These are phyloP conservation scores for Geotrichum carabidarum DNA, from an alignment of 1,139 yeast species.

Conservation along the genomic window DNA sequence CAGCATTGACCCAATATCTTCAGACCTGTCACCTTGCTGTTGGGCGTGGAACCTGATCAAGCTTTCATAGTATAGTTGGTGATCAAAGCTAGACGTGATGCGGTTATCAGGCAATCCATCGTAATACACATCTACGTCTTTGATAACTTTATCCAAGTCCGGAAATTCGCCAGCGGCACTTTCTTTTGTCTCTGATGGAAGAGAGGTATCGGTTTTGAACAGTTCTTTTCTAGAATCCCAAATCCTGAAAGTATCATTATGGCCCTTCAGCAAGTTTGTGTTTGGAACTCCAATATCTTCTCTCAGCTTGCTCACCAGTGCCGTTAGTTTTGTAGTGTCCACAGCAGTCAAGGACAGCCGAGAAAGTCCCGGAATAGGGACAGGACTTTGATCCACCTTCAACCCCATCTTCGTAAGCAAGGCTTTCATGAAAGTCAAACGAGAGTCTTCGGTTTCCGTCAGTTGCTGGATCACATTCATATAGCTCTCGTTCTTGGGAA, in stretches of 20 bases:
- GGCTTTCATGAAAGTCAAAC: constrained; percentile 54
- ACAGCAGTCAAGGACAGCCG: constrained; percentile 50
- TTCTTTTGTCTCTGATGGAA: background rate
- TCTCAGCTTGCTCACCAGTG: constrained; percentile 35
- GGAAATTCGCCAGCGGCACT: background rate
- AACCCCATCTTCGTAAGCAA: constrained; percentile 60
- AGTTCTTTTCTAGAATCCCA: constrained; percentile 13
- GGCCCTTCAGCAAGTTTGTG: constrained; percentile 11
- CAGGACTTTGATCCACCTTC: constrained; percentile 50
- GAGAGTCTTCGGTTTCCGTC: constrained; percentile 42
- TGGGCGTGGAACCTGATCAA: constrained; percentile 40
- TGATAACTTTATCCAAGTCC: constrained; percentile 53
- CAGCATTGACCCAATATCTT: constrained; percentile 54
- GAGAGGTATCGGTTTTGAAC: background rate
- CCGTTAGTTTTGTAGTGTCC: constrained; percentile 25
- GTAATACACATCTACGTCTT: constrained; percentile 48
- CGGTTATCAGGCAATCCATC: constrained; percentile 42
- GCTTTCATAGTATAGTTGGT: constrained; percentile 49
- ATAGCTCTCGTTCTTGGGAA: constrained; percentile 33
- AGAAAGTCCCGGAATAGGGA: constrained; percentile 61
- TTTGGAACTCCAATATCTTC: constrained; percentile 16
- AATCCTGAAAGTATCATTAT: constrained; percentile 18
- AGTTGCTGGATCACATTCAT: constrained; percentile 41
- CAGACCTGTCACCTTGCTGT: constrained; percentile 9
- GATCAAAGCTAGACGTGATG: constrained; percentile 68